These are phyloP conservation scores for Ustilago sp. DNA, from an alignment of 1,284 basidiomycete genomes.

Conservation along the genomic window DNA sequence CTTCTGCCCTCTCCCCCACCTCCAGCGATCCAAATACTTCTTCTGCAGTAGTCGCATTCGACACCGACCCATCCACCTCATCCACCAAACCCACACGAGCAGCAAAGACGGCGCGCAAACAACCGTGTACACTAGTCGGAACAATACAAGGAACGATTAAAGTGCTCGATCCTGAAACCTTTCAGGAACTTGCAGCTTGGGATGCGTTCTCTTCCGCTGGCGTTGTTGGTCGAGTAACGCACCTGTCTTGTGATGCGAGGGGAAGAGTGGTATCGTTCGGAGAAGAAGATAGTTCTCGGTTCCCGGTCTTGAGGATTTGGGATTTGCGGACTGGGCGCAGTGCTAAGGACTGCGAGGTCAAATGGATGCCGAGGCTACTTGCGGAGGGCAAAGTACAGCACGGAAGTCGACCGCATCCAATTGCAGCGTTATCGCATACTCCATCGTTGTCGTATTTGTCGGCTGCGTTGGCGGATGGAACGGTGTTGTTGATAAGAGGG, in stretches of 20 bases:
- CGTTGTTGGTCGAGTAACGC: conserved; percentile 45
- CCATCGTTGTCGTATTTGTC: conserved; percentile 85
- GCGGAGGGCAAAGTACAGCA: conserved; percentile 64
- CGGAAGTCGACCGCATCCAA: conserved; percentile 57
- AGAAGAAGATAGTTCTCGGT: conserved; percentile 52
- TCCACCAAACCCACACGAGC: not conserved
- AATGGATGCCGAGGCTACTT: conserved; percentile 54
- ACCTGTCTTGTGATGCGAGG: conserved; percentile 54
- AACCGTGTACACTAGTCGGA: conserved; percentile 53
- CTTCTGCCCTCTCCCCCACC: conserved; percentile 5
- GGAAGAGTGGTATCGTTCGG: conserved; percentile 57
- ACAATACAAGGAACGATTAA: conserved; percentile 47
- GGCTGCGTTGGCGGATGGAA: conserved; percentile 92
- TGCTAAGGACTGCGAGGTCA: conserved; percentile 5
- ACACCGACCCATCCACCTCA: conserved; percentile 10
- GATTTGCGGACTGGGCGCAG: conserved; percentile 48
- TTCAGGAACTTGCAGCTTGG: conserved; percentile 50
- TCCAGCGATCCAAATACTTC: not conserved
- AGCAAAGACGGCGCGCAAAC: conserved; percentile 7
- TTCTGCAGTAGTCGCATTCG: conserved; percentile 7
- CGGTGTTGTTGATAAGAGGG: conserved; percentile 88
- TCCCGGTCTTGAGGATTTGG: conserved; percentile 65
- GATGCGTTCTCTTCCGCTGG: conserved; percentile 51
- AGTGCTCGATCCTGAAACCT: conserved; percentile 59
- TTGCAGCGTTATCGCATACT: conserved; percentile 84